A percentile compares a stretch with the other conserved stretches of the same genome.
Evolutionary conservation across 495 filamentous ascomycete genomes (phyloP).

Genomic region (Penicillium cataractarum): DNA sequence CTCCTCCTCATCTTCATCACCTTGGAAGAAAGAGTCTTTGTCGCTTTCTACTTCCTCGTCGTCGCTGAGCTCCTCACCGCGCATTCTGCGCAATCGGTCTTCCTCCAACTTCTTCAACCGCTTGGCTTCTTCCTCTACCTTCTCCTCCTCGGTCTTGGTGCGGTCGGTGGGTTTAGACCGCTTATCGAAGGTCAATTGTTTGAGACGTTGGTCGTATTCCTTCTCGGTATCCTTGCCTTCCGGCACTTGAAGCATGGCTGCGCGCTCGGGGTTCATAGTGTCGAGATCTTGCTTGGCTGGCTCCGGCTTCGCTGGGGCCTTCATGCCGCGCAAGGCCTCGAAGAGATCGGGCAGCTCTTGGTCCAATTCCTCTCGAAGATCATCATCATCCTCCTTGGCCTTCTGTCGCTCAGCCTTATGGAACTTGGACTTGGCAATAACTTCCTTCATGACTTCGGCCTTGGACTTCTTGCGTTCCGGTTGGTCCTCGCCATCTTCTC

Average conservation of each 20-base stretch:
- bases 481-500: conserved; percentile 49
- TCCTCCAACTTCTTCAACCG: conserved; percentile 79
- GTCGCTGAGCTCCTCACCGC: conserved; percentile 43
- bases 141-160: conserved; percentile 91
- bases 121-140: conserved; percentile 70
- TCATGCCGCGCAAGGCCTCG: conserved; percentile 62
- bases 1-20: conserved; percentile 47
- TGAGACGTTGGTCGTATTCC: conserved; percentile 82
- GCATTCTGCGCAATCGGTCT: conserved; percentile 60
- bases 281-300: conserved; percentile 44
- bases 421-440: conserved; percentile 95
- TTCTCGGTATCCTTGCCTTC: conserved; percentile 68
- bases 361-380: conserved; percentile 78
- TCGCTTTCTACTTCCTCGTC: conserved; percentile 53
- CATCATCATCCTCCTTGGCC: conserved; percentile 91
- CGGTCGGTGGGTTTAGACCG: conserved; percentile 81
- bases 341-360: conserved; percentile 81
- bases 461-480: conserved; percentile 88
- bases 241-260: conserved; percentile 60
- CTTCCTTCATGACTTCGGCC: conserved; percentile 94
- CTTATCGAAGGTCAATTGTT: conserved; percentile 79
- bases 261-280: conserved; percentile 63
- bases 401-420: conserved; percentile 93
- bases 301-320: conserved; percentile 46
- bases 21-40: conserved; percentile 47